Base-by-base conservation (phyloP, 768 basidiomycete genomes). In the Lactarius quietus region DNA sequence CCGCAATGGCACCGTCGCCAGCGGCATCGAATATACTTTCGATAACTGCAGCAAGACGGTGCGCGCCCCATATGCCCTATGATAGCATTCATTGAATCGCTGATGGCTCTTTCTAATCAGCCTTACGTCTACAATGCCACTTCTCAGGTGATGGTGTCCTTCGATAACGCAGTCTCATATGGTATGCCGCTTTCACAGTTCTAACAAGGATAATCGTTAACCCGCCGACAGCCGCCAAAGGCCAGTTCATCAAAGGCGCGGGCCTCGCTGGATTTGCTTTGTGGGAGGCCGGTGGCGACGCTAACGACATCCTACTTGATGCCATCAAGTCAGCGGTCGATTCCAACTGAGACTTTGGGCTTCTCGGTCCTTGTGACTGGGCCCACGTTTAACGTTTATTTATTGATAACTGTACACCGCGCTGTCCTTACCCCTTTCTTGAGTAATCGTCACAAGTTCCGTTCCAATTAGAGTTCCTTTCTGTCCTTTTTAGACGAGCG, bases 31-130 rank as follows among this genome's bases (percentile, higher is more conserved):
- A 10, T 83, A 84, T 71, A 68, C 76, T 17, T 90, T 79, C 68
- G 88, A 91, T 65, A 71, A 80, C 7, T 92, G 90, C 78, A 88
- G 84, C 67, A 83, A 90, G 76, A 93, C 91, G 62, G 90, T 92
- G 67, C 36, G 64, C 18, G 26, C 36, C 85, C 77, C 3, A 4
- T 9, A 8, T 10, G 20, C 55, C 6, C 29, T 63, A 20, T 12
- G 31, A 31, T n/a, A 6, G 8, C 0, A 48, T 6, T 3, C 7
- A 31, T 61, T 48, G 6, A 26, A 41, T 18, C 60, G 56, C 70
- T 39, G 9, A 17, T 6, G 28, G 51, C 35, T 41, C 33, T 57
- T 41, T 35, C n/a, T 15, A 41, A 62, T 28, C 71, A 92, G 90
- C 86, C 89, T 1, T 89, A 81, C 64, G 81, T 90, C 29, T 91